These are phyloP conservation scores for Calvatia gigantea DNA, from an alignment of 768 basidiomycete genomes.

Conservation along the genomic window DNA sequence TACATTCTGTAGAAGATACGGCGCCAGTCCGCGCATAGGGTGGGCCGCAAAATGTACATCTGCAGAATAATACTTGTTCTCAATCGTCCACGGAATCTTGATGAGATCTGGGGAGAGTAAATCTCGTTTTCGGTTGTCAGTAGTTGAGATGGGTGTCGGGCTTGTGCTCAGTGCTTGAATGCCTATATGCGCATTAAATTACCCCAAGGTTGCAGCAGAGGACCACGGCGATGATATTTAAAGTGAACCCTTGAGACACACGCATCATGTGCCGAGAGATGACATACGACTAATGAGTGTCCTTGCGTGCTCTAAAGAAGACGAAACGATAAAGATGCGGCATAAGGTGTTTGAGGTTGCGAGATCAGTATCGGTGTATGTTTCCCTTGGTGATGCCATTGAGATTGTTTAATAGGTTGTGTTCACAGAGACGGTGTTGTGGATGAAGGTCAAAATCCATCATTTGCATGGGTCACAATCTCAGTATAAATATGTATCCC, in stretches of 20 bases:
- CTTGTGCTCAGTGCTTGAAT: conserved; percentile 4
- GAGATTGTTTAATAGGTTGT: neutral
- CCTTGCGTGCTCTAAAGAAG: conserved; percentile 25
- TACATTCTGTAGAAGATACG: conserved; percentile 38
- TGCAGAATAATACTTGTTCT: conserved; percentile 81
- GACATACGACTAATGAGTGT: conserved; percentile 28
- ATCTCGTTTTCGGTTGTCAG: neutral
- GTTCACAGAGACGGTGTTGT: neutral
- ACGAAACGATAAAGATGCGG: conserved; percentile 30
- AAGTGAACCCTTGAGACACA: conserved; percentile 4
- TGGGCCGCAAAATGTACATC: conserved; percentile 64
- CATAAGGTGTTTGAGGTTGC: conserved; percentile 22
- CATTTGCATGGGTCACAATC: neutral
- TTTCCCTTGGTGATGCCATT: neutral
- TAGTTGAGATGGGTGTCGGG: conserved; percentile 11
- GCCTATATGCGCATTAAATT: conserved; percentile 8
- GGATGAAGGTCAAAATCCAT: neutral
- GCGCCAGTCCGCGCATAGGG: conserved; percentile 39
- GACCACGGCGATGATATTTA: conserved; percentile 11
- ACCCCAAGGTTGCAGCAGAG: neutral
- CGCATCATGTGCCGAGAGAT: conserved; percentile 6
- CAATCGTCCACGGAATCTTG: conserved; percentile 68
- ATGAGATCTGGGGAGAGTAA: conserved; percentile 13
- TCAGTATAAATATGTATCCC: neutral
- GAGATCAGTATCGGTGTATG: conserved; percentile 9